These are phyloP conservation scores for Ilex aquifolium DNA, from an alignment of 257 asterid species.

Conservation along the genomic window DNA sequence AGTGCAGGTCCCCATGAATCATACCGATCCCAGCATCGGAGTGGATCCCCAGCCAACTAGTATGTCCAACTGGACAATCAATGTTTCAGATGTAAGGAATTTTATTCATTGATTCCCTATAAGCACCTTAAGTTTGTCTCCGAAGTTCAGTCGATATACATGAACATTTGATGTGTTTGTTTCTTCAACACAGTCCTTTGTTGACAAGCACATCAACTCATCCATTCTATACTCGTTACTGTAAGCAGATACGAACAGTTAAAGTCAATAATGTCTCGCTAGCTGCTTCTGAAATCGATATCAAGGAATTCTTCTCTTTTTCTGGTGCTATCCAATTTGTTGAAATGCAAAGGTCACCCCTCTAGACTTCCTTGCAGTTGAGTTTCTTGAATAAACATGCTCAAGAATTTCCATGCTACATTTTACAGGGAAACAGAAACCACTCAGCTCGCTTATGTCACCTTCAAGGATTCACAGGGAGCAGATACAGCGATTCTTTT, in stretches of 20 bases:
- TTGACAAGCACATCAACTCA: not conserved
- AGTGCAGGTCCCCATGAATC: constrained; percentile 34
- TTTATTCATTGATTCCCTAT: too few species aligned
- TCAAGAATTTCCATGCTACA: not conserved
- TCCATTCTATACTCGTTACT: not conserved
- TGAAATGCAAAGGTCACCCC: constrained; percentile 48
- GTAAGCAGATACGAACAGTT: constrained; percentile 38
- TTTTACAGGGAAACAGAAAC: constrained; percentile 36
- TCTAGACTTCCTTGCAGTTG: not conserved
- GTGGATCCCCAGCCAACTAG: constrained; percentile 16
- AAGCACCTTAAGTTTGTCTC: too few species aligned
- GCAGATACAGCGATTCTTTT: not conserved
- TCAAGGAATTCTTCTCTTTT: constrained; percentile 41
- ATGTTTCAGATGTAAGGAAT: constrained; percentile 33
- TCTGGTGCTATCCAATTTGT: constrained; percentile 49
- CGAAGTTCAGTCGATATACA: too few species aligned
- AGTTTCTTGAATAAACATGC: not conserved
- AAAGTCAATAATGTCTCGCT: constrained; percentile 39
- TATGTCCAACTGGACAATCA: constrained; percentile 19
- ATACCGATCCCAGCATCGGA: constrained; percentile 13
- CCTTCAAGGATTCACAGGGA: constrained; percentile 5
- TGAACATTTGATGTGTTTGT: too few species aligned
- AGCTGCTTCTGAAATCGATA: constrained; percentile 29
- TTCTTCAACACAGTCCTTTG: too few species aligned
- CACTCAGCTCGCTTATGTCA: constrained; percentile 27